Evolutionary conservation across 805 yeast species (phyloP), one percentile per base, ranked within the genome.

Genomic region (Candida insectorum): DNA sequence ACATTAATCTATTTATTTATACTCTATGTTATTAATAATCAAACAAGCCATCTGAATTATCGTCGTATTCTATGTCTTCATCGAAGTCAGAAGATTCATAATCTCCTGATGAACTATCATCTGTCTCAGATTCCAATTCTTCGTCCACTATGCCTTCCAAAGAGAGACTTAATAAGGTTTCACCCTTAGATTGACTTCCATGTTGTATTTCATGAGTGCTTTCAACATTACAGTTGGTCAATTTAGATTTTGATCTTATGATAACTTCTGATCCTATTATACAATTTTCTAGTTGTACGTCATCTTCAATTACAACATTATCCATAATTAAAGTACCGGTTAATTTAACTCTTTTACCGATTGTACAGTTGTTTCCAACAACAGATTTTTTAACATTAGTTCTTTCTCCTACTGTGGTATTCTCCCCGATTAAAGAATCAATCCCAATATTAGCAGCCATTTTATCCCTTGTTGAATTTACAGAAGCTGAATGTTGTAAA

Each of bases 341-440:
- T 36, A 93, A 72, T 46, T 93, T 79, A 58, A 95, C 91, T 40
- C 87, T 76, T 51, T 79, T 81, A 24, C 98, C 98, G 33, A 94
- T 77, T 12, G 45, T 62, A 60, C 95, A 85, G 47, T 75, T 71
- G 8, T 68, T 58, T 5, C 96, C 96, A 18, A 93, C 70, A 11
- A 86, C 85, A 0, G 95, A 74, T 40, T 93, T 75, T 62, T 93
- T 93, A 32, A 93, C 86, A 53, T 81, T 85, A 14, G 95, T 82
- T 45, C 78, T 77, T 49, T 87, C 97, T 13, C 87, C 93, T 33
- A 93, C 56, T 1, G 55, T 58, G n/a, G 91, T 74, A 23, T 66
- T 62, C 8, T 65, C 69, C 8, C 91, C 97, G 9, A 91, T 79
- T 24, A 81, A 57, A 0, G 95, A 85, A 57, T 91, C 98, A 7